Conservation (phyloP, 306 rosid genomes). For the Crotalaria pallida region DNA sequence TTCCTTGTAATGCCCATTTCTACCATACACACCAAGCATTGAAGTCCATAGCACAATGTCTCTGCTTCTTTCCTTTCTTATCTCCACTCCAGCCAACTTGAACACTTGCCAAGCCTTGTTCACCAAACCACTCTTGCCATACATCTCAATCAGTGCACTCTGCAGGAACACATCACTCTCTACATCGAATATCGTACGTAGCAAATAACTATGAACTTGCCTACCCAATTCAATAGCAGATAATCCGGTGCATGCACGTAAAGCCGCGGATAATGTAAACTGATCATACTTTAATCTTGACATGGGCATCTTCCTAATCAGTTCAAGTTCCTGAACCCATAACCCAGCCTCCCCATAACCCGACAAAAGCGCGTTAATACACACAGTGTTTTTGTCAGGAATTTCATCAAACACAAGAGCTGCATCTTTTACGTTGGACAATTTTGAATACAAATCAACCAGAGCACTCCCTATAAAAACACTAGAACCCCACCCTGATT, state of each 20-base stretch:
- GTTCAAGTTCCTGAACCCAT: conserved; percentile 51
- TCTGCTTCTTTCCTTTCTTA: conserved; percentile 34
- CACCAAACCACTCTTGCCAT: conserved; percentile 66
- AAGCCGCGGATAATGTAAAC: conserved; percentile 59
- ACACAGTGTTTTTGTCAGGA: conserved; percentile 55
- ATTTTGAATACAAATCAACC: conserved; percentile 46
- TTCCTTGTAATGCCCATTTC: conserved; percentile 49
- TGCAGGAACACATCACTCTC: conserved; percentile 55
- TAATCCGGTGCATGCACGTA: conserved; percentile 61
- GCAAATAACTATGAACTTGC: conserved; percentile 55
- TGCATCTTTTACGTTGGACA: conserved; percentile 41
- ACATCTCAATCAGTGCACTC: conserved; percentile 72
- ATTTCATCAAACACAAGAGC: conserved; percentile 66
- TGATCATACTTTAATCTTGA: conserved; percentile 56
- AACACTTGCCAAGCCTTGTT: conserved; percentile 58
- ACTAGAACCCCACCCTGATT: conserved; percentile 65
- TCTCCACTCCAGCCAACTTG: conserved; percentile 40
- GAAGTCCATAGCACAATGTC: conserved; percentile 76
- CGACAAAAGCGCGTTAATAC: conserved; percentile 64
- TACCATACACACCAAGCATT: conserved; percentile 69
- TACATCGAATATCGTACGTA: conserved; percentile 33
- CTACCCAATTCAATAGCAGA: conserved; percentile 55
- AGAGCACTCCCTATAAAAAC: conserved; percentile 78
- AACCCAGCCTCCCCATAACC: conserved; percentile 59
- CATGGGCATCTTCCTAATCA: conserved; percentile 48